A percentile compares a stretch with the other conserved stretches of the same genome.
These are phyloP conservation scores for Colletotrichum spinosum DNA, from an alignment of 2,329 filamentous ascomycete species.

Conservation along the genomic window DNA sequence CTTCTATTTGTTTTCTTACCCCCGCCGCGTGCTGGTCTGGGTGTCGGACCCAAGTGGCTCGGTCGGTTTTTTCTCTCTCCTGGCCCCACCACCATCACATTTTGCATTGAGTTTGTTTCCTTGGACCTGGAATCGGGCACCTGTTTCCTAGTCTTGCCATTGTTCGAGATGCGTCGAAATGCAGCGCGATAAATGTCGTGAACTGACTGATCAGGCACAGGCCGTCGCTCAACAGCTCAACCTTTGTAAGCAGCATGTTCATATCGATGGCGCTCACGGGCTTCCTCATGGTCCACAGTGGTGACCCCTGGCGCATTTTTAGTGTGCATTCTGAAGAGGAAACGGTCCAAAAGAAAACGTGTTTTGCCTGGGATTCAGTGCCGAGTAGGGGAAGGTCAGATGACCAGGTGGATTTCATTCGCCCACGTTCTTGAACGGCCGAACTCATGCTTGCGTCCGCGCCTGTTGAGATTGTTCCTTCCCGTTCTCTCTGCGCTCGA, in stretches of 20 bases:
- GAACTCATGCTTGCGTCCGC: too few relatives aligned
- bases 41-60: constrained; percentile 15
- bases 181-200: too few relatives aligned
- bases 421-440: too few relatives aligned
- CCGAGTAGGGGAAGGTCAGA: background rate
- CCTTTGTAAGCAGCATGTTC: too few relatives aligned
- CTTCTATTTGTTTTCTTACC: background rate
- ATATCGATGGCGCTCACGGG: constrained; percentile 1
- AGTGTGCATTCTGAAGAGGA: background rate
- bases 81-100: background rate
- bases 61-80: constrained; percentile 3
- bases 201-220: too few relatives aligned
- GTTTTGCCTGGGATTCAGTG: constrained; percentile 16
- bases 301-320: background rate
- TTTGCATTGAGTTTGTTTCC: background rate
- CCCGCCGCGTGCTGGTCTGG: background rate
- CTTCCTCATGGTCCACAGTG: constrained; percentile 1
- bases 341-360: constrained; percentile 11
- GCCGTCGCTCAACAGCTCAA: too few relatives aligned
- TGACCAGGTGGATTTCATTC: background rate
- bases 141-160: background rate
- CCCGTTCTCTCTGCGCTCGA: too few relatives aligned
- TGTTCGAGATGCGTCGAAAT: too few relatives aligned
- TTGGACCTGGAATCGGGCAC: too few relatives aligned
- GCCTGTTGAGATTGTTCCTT: too few relatives aligned